These are phyloP conservation scores for Ogataea paraovalis DNA, from an alignment of 805 yeast genomes.

Conservation along the genomic window DNA sequence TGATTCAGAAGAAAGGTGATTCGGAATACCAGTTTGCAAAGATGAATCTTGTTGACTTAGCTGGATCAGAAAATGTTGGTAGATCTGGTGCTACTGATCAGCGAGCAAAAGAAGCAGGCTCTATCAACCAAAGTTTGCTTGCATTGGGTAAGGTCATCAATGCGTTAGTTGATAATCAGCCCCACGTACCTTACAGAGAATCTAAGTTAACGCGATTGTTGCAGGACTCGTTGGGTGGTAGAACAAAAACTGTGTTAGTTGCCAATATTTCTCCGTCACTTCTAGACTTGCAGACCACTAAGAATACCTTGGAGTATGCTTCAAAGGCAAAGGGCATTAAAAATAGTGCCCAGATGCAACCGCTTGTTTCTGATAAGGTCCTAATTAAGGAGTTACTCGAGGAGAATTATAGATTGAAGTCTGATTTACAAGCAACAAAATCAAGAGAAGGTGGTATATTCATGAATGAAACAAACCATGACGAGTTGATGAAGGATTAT, in stretches of 20 bases:
- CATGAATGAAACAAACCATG: constrained; percentile 57
- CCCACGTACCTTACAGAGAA: constrained; percentile 75
- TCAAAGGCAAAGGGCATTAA: constrained; percentile 51
- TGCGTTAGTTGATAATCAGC: constrained; percentile 54
- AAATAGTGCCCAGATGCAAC: constrained; percentile 49
- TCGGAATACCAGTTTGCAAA: constrained; percentile 30
- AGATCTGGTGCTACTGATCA: constrained; percentile 84
- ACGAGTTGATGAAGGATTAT: constrained; percentile 43
- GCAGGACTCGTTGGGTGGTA: constrained; percentile 81
- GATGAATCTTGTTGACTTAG: constrained; percentile 80
- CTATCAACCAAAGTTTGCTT: constrained; percentile 81
- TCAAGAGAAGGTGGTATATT: constrained; percentile 57
- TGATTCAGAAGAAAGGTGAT: constrained; percentile 41
- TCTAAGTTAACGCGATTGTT: constrained; percentile 71
- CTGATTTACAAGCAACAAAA: constrained; percentile 59
- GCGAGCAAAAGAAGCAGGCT: constrained; percentile 91
- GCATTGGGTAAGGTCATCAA: constrained; percentile 89
- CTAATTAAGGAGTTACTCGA: constrained; percentile 43
- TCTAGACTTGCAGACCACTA: constrained; percentile 45
- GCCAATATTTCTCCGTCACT: constrained; percentile 75
- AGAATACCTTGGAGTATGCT: constrained; percentile 53
- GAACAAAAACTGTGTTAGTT: constrained; percentile 83
- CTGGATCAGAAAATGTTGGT: constrained; percentile 88
- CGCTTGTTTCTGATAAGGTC: constrained; percentile 38
- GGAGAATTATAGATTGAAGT: constrained; percentile 40